Evolutionary conservation across 1,139 yeast species (phyloP).

Genomic region (Geotrichum reessii): DNA sequence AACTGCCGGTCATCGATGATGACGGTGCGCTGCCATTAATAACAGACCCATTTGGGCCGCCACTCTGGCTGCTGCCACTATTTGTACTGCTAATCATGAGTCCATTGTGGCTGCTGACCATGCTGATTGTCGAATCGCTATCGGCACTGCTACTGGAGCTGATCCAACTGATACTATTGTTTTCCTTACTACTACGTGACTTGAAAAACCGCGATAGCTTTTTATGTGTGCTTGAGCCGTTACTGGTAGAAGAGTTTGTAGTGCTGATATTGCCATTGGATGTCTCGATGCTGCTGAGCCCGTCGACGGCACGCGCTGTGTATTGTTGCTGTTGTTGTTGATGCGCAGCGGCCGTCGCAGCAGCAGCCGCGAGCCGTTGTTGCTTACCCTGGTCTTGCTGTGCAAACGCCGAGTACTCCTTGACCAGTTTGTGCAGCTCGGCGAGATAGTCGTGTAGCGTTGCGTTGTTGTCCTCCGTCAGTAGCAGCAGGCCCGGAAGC

Average conservation of each 20-base stretch:
- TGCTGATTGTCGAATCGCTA: background rate
- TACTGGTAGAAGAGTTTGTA: too few relatives aligned
- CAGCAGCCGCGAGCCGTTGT: background rate
- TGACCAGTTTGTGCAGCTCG: slow-evolving; percentile 23
- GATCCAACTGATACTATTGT: background rate
- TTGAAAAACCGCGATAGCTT: slow-evolving; percentile 8
- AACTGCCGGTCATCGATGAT: background rate
- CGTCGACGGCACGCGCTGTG: background rate
- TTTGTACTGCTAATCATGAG: background rate
- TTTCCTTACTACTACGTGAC: background rate
- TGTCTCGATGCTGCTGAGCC: background rate
- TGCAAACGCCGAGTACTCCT: slow-evolving; percentile 21
- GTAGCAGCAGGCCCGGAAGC: slow-evolving; percentile 5
- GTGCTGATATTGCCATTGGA: background rate
- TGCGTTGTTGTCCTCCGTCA: slow-evolving; percentile 18
- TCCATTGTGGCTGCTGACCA: background rate
- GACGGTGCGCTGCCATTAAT: slow-evolving; percentile 5
- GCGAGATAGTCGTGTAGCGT: slow-evolving; percentile 24
- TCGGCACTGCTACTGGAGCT: background rate
- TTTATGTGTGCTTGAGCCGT: background rate
- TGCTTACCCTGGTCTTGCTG: background rate
- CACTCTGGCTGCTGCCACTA: background rate
- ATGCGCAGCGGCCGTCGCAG: background rate
- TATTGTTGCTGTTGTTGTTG: background rate
- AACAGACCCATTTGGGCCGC: too few relatives aligned